Evolutionary conservation across 169 alveolate species (phyloP).

Genomic region (Theileria parva): DNA sequence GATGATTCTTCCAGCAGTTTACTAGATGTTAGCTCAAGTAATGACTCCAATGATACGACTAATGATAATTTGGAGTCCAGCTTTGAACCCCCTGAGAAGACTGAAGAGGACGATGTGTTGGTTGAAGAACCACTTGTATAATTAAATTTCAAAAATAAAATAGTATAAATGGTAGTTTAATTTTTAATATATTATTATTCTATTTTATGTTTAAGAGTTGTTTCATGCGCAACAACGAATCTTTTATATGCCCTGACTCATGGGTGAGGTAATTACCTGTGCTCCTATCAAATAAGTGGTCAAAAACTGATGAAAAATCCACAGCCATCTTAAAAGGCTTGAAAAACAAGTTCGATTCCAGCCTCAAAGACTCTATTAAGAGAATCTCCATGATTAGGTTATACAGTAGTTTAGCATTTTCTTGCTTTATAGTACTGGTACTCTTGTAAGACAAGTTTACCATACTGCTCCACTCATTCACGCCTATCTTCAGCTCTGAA

Average conservation of each 20-base stretch:
- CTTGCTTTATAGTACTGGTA: neutral
- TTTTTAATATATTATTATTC: neutral
- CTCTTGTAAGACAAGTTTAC: slow-evolving; percentile 2
- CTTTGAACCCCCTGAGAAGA: neutral
- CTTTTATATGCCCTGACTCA: neutral
- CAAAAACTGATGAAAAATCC: neutral
- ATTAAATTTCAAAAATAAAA: no score
- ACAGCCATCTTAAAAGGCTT: neutral
- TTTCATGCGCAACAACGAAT: neutral
- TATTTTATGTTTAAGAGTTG: neutral
- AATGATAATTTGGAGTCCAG: neutral
- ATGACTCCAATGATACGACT: neutral
- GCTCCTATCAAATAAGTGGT: neutral
- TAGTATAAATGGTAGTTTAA: neutral
- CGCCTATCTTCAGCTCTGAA: neutral
- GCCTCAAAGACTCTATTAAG: slow-evolving; percentile 44
- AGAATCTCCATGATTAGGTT: slow-evolving; percentile 31
- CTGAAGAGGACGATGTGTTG: neutral
- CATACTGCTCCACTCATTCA: slow-evolving; percentile 2
- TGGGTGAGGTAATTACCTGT: neutral
- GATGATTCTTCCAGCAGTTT: neutral
- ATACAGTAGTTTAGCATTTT: slow-evolving; percentile 9
- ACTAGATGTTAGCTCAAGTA: neutral
- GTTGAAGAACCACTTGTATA: neutral
- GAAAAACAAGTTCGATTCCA: slow-evolving; percentile 39